Percentiles rank a stretch among this genome's conserved stretches.
phyloP scores from a whole-genome alignment of 208 protist species.

The Zelonia costaricensis region DNA sequence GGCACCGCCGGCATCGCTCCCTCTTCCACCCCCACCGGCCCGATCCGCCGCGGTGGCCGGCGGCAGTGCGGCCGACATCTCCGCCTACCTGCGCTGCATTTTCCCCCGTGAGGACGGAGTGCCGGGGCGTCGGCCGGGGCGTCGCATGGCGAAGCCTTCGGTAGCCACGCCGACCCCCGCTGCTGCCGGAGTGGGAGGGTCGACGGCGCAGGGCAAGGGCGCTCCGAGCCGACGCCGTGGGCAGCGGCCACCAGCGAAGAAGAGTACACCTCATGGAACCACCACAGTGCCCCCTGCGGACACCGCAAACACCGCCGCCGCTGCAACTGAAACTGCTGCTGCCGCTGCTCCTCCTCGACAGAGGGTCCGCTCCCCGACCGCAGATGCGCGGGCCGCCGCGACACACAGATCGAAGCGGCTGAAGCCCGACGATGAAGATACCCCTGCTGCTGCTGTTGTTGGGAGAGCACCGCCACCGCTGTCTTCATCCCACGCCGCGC shows the following conservation, averaged over 20 bases:
- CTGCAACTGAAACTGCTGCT: too few species aligned
- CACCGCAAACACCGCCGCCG: neutral
- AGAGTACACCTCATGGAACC: neutral
- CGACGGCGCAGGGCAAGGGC: too few species aligned
- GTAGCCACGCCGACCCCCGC: too few species aligned
- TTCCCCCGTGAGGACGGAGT: conserved; percentile 1
- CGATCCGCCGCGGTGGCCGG: neutral
- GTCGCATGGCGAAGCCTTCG: too few species aligned
- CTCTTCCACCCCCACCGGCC: neutral
- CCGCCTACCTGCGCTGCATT: conserved; percentile 1
- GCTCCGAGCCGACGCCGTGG: too few species aligned
- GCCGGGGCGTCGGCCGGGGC: neutral
- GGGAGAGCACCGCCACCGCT: neutral
- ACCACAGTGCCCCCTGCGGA: neutral
- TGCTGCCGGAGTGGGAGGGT: too few species aligned
- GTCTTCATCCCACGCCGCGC: neutral
- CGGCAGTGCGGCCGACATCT: neutral
- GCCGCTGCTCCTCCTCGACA: too few species aligned
- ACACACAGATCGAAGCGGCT: too few species aligned
- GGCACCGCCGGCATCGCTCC: too few species aligned
- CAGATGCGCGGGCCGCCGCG: too few species aligned
- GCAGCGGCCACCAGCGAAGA: neutral
- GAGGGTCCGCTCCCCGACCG: too few species aligned
- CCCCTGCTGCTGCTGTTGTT: neutral
- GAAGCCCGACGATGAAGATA: too few species aligned